Base-by-base conservation (phyloP, 306 rosid genomes). In the Quercus engelmannii region DNA sequence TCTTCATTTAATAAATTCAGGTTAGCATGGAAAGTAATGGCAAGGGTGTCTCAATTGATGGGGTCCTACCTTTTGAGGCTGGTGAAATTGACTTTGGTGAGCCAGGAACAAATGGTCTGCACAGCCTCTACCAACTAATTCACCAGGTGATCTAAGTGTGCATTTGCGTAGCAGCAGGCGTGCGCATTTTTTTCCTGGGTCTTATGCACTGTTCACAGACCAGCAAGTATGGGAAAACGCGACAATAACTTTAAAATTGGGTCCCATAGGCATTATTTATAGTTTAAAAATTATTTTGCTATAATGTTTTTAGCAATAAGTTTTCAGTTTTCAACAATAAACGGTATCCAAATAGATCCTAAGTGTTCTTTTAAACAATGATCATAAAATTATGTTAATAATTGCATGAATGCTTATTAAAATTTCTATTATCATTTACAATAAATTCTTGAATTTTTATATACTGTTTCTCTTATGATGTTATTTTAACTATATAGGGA, bases 21-120 rank as follows among this genome's bases (percentile, higher is more conserved):
- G 99, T 92, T 76, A 95, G 99, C 94, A 95, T 95, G 99, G 99
- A 95, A 88, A 95, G 99, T 86, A 92, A 95, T 83, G 98, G 98
- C 71, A 95, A 95, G 83, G 92, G 99, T 63, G 99, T 95, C 63
- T 91, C 99, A 51, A 95, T 95, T 77, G 97, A 95, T 74, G 98
- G 98, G 71, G 82, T 90, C 51, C 91, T 95, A 80, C 97, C 96
- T 68, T 95, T 86, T 79, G 98, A 92, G 87, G 92, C 99, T 64
- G 97, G 98, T 76, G 99, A 95, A 88, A 91, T 95, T 67, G 99
- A 92, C 88, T 95, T 95, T 70, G 99, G 97, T 81, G 98, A 95
- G 82, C 99, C 98, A 31, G 97, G 99, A 84, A 95, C 99, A 5
- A 95, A 95, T 69, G 99, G 99, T 77, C 99, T 92, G 76, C 99